Evolutionary conservation across 352 stramenopile genomes (phyloP), one percentile per base, ranked within the genome.

Genomic region (Phytopythium chamaehyphon): DNA sequence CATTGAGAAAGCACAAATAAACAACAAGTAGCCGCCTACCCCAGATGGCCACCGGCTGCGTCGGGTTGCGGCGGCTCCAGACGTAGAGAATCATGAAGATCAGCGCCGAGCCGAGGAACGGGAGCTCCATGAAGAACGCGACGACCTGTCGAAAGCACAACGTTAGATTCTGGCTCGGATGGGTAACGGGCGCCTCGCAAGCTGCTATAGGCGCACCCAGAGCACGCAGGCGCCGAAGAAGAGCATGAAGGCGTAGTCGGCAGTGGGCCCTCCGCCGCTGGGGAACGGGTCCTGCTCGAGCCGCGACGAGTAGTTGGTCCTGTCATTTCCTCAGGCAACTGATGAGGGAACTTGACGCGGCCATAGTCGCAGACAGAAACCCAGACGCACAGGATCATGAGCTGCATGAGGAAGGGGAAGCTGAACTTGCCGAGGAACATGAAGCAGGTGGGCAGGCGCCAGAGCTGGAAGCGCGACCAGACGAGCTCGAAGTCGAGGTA

Each of bases 71-170:
- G 37, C 83, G 85, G 59, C 87, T 96, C 87, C 87, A 96, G 40
- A 96, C 73, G 69, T 96, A 96, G 26, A 95, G 75, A 52, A 95
- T 93, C 76, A 91, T 94, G 51, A 96, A 95, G 64, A 94, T 92
- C 24, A 96, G 72, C 35, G 86, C 83, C 37, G 76, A 73, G 45
- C 83, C 85, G 11, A 95, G 63, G 66, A 96, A 96, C 35, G 76
- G 77, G 14, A 95, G 66, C 19, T 61, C 69, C 76, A 95, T 90
- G 60, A 94, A 86, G 58, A 90, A 90, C 31, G 71, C 83, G 26
- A 94, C 58, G 43, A 95, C 64, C 82, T 94, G 54, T n/a, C n/a
- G n/a, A n/a, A n/a, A n/a, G n/a, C n/a, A n/a, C n/a, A n/a, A 22
- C 22, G 14, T 18, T 23, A 31, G 15, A 28, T 39, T 11, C 18